A percentile compares a stretch with the other conserved stretches of the same genome.
Conservation (phyloP, 768 basidiomycete species). For the Suillus lakei region DNA sequence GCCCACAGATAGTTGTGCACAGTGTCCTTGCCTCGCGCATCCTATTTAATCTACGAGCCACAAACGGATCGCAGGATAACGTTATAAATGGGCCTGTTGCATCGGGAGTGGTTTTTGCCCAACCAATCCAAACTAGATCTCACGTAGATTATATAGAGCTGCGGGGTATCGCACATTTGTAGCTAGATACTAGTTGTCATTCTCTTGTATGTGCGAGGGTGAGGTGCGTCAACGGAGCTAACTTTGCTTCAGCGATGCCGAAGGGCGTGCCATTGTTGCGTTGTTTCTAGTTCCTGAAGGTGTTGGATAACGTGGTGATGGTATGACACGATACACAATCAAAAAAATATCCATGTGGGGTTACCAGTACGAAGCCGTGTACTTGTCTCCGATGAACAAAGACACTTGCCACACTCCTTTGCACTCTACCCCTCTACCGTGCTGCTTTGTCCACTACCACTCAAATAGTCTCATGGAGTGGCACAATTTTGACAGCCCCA, state of each 20-base stretch:
- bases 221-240: no score
- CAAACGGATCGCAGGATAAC: not conserved
- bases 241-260: no score
- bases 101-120: no score
- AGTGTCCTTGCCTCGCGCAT: slow-evolving; percentile 15
- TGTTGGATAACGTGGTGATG: not conserved
- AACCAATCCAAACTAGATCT: no score
- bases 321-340: not conserved
- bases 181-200: no score
- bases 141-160: not conserved
- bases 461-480: slow-evolving; percentile 8
- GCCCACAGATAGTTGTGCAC: slow-evolving; percentile 11
- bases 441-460: slow-evolving; percentile 1
- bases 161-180: not conserved
- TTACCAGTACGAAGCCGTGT: not conserved
- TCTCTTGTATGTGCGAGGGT: no score
- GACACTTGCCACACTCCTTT: not conserved
- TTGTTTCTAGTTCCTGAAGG: not conserved
- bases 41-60: slow-evolving; percentile 13
- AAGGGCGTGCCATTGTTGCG: no score
- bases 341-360: not conserved
- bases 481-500: not conserved
- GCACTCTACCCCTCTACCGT: not conserved
- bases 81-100: not conserved
- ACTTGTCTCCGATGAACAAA: not conserved